phyloP scores from a whole-genome alignment of 2,329 filamentous ascomycete species.

The Microsporum ferrugineum region DNA sequence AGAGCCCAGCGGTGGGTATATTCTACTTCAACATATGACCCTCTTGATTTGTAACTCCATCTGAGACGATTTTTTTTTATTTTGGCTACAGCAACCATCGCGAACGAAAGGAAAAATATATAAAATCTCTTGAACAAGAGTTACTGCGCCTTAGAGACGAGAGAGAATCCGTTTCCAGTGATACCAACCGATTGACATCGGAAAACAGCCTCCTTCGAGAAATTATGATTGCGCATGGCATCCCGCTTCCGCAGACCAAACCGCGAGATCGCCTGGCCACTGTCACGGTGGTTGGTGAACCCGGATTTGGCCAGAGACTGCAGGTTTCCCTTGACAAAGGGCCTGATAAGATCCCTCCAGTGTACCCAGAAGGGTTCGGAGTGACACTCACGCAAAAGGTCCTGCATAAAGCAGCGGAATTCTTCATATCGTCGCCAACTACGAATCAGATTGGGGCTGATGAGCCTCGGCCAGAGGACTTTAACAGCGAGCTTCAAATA shows the following conservation, averaged over 20 bases:
- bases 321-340: conserved; percentile 9
- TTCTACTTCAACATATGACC: not conserved
- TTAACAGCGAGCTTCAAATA: not conserved
- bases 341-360: not conserved
- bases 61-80: not conserved
- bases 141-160: conserved; percentile 19
- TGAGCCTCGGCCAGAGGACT: not conserved
- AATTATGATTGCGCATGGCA: conserved; percentile 15
- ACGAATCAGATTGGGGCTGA: not conserved
- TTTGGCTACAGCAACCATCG: conserved; percentile 20
- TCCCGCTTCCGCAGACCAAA: conserved; percentile 11
- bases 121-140: conserved; percentile 22
- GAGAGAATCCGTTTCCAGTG: conserved; percentile 13
- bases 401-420: not conserved
- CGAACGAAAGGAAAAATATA: conserved; percentile 23
- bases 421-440: not conserved
- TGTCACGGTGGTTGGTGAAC: conserved; percentile 12
- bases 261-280: conserved; percentile 8
- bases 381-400: not conserved
- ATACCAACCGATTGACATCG: conserved; percentile 11
- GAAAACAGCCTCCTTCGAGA: conserved; percentile 17
- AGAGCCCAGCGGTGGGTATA: conserved; percentile 20
- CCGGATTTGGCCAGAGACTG: conserved; percentile 14
- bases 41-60: not conserved
- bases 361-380: conserved; percentile 11